A percentile compares a stretch with the other conserved stretches of the same genome.
Conservation (phyloP, 1,139 yeast species). For the Geotrichum phurueaensis region DNA sequence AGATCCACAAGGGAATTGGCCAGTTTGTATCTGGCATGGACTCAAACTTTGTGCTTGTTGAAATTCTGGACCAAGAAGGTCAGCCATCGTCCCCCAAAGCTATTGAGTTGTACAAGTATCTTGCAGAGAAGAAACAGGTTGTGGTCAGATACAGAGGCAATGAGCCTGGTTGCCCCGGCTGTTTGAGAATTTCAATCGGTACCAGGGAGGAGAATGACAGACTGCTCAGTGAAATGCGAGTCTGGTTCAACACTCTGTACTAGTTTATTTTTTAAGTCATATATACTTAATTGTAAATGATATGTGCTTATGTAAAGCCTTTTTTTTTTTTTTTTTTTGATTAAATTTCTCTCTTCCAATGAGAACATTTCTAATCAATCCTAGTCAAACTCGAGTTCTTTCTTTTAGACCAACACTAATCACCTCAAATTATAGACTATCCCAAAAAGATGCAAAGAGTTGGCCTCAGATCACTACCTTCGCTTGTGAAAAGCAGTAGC, state of each 20-base stretch:
- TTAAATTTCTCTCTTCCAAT: neutral
- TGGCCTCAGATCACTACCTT: neutral
- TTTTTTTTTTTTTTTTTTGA: neutral
- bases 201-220: slow-evolving; percentile 64
- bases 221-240: slow-evolving; percentile 48
- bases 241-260: slow-evolving; percentile 31
- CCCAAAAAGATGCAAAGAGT: neutral
- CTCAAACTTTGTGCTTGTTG: slow-evolving; percentile 75
- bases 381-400: neutral
- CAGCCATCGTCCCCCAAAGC: slow-evolving; percentile 69
- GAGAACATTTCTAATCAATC: neutral
- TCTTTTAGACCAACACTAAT: neutral
- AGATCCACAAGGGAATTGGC: slow-evolving; percentile 57
- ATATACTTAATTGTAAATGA: neutral
- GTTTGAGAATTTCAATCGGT: slow-evolving; percentile 81
- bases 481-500: neutral
- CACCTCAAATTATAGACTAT: neutral
- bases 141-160: slow-evolving; percentile 88
- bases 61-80: slow-evolving; percentile 51
- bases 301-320: neutral
- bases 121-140: slow-evolving; percentile 69
- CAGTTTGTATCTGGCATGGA: slow-evolving; percentile 79
- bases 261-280: neutral
- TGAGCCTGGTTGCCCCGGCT: slow-evolving; percentile 84
- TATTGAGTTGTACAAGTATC: slow-evolving; percentile 50